Conservation (phyloP, 306 rosid genomes). For the Cyamopsis tetragonoloba region DNA sequence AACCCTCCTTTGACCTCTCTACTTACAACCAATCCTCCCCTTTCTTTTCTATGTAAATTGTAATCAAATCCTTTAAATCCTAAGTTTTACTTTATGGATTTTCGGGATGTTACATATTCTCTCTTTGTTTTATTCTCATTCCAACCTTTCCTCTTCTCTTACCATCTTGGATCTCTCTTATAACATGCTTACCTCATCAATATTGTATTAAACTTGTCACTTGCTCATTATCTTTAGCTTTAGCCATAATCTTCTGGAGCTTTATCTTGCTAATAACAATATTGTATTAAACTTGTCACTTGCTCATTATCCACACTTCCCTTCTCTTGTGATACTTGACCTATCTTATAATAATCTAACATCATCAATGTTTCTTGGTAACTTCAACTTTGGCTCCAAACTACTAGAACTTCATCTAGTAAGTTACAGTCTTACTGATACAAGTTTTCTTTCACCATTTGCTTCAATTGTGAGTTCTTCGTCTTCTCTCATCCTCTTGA, state of each 20-base stretch:
- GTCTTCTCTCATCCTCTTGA: constrained; percentile 15
- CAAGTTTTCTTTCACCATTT: neutral
- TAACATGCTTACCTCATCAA: constrained; percentile 7
- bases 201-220: too few species aligned
- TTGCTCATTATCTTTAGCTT: neutral
- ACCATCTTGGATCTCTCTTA: neutral
- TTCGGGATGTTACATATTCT: too few species aligned
- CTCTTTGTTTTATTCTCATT: neutral
- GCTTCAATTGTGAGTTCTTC: neutral
- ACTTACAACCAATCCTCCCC: too few species aligned
- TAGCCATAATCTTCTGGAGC: neutral
- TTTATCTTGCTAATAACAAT: neutral
- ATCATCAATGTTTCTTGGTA: neutral
- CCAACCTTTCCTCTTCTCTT: neutral
- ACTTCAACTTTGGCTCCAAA: neutral
- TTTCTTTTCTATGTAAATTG: too few species aligned
- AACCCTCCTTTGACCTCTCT: too few species aligned
- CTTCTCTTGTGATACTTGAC: neutral
- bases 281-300: neutral
- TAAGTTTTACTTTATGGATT: too few species aligned
- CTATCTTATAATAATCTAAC: neutral
- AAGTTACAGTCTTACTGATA: neutral
- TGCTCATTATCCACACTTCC: neutral
- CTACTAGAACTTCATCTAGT: neutral
- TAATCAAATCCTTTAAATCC: neutral